phyloP scores from a whole-genome alignment of 805 yeast species.

The Metschnikowia matae region DNA sequence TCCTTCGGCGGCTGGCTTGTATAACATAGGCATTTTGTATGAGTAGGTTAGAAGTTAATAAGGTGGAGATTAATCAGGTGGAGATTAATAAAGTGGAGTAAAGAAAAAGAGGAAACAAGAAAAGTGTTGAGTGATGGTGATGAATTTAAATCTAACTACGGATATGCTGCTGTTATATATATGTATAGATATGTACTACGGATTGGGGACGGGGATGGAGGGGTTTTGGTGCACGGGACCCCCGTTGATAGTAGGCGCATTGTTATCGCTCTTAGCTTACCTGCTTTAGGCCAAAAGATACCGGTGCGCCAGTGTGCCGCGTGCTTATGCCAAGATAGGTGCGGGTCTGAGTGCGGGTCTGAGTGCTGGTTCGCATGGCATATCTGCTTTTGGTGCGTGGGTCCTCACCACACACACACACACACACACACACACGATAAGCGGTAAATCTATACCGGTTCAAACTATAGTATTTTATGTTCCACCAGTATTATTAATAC shows the following conservation, averaged over 20 bases:
- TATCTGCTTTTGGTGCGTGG: not conserved
- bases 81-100: not conserved
- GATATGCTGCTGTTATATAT: too few relatives aligned
- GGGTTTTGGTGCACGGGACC: not conserved
- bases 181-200: too few relatives aligned
- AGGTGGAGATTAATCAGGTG: not conserved
- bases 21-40: conserved; percentile 53
- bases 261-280: not conserved
- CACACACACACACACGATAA: not conserved
- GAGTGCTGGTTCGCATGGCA: not conserved
- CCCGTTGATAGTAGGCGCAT: not conserved
- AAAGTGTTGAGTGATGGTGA: too few relatives aligned
- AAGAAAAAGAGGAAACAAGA: not conserved
- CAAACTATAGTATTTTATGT: too few relatives aligned
- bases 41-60: too few relatives aligned
- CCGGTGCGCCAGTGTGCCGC: not conserved
- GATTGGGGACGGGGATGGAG: too few relatives aligned
- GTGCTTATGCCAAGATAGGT: not conserved
- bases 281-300: conserved; percentile 2
- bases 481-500: too few relatives aligned
- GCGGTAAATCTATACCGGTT: not conserved
- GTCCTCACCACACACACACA: not conserved
- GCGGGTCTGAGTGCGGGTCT: not conserved
- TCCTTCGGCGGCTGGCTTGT: conserved; percentile 51
- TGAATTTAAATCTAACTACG: too few relatives aligned